phyloP scores from a whole-genome alignment of 116 monocot species.

The Phalaenopsis hybrid region DNA sequence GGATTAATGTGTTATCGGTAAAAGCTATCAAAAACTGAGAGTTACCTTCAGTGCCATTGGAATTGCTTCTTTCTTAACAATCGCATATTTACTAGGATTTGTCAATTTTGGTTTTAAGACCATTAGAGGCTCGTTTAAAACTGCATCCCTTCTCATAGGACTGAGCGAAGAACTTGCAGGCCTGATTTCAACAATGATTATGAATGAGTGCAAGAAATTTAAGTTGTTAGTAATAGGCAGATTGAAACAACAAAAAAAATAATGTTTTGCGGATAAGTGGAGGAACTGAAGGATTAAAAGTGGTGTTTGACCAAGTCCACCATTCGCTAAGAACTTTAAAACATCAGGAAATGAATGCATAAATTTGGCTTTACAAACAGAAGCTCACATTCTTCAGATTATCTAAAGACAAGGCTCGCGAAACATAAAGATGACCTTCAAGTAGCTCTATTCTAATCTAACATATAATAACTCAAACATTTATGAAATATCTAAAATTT shows the following conservation, averaged over 20 bases:
- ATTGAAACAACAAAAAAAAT: neutral
- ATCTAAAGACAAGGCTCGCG: neutral
- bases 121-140: slow-evolving; percentile 22
- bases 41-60: slow-evolving; percentile 19
- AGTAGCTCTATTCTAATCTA: neutral
- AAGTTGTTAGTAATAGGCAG: neutral
- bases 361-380: neutral
- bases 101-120: slow-evolving; percentile 28
- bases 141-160: slow-evolving; percentile 9
- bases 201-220: neutral
- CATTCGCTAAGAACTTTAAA: neutral
- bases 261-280: neutral
- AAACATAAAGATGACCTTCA: neutral
- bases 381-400: neutral
- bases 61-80: slow-evolving; percentile 22
- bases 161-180: slow-evolving; percentile 8
- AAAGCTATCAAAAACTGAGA: neutral
- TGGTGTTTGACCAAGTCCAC: too few species aligned
- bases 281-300: neutral
- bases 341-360: neutral
- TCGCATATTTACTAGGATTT: slow-evolving; percentile 7
- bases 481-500: too few species aligned
- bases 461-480: too few species aligned
- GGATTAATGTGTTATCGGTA: neutral
- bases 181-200: slow-evolving; percentile 25